Evolutionary conservation across 495 filamentous ascomycete species (phyloP), one percentile per base, ranked within the genome.

Genomic region (Neurospora sp.): DNA sequence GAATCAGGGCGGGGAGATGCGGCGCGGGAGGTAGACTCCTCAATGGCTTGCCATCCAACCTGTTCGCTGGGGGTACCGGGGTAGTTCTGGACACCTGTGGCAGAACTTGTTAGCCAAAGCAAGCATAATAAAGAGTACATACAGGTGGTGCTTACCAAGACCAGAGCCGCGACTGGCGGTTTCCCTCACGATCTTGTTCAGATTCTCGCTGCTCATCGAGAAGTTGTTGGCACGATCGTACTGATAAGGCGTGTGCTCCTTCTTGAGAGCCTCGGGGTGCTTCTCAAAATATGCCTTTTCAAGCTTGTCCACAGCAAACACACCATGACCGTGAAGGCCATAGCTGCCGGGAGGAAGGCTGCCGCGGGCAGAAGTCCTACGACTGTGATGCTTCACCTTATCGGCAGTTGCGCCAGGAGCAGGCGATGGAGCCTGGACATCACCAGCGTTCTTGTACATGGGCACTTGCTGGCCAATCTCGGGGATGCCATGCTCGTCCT

Each of bases 341-440:
- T 96, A 96, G 81, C 91, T 94, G 42, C 90, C 92, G 16, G 92
- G 91, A 1, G 93, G 91, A 5, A 84, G 76, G 40, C 81, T 82
- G 16, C 85, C 86, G 70, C 83, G 85, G 61, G 82, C 81, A 69
- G 84, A 87, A 1, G 79, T 77, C 75, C 78, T 84, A 68, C 94
- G 90, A 44, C 86, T 80, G 76, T 97, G 93, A 74, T 92, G 87
- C 74, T 88, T 86, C 35, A 22, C 35, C 76, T 88, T 90, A 3
- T 65, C 53, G 73, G 83, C 81, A 27, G 89, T 90, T 44, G 87
- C 81, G 22, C 69, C 70, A 4, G 86, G 92, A 17, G 91, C 88
- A 4, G 94, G 93, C 0, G 96, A 94, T 0, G 96, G 96, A 14
- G 96, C 96, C 82, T 99, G 96, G 10, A 99, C 96, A 81, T 98